Evolutionary conservation across 768 basidiomycete genomes (phyloP), one percentile per base, ranked within the genome.

Genomic region (Pholiota microspora): DNA sequence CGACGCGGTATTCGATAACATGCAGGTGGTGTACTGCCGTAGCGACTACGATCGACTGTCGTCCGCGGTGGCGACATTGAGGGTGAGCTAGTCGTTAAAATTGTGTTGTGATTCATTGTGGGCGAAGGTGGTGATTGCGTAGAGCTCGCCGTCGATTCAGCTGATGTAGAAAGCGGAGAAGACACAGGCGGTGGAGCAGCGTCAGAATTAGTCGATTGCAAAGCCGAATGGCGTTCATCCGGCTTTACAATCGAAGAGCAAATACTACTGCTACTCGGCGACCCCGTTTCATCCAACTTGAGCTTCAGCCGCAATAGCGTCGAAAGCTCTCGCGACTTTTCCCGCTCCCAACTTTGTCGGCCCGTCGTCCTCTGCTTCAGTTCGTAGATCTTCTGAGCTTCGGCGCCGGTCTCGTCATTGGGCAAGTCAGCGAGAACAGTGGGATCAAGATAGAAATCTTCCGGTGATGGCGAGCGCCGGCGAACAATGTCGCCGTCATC

Each of bases 301-400:
- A 86, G 64, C 64, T 86, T 86, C 57, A 86, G 64, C 61, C 81
- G 73, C 58, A 87, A 67, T 56, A 86, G 69, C 29, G 79, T 72
- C 7, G 77, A 75, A 9, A 86, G 68, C 70, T 87, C 85, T 57
- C 77, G 75, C 21, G 75, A 73, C 35, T 77, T 70, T 66, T 84
- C 85, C 60, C 78, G 78, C 60, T 81, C 79, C 47, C 72, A 69
- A 52, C 64, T 56, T 70, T 75, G 58, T 75, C 68, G 50, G 76
- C 77, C 76, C 75, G 60, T 79, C 76, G 55, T 50, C 25, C 70
- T 66, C 63, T 69, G 71, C 49, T 73, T 68, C 54, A 81, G 64
- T 52, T 75, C 75, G 49, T 65, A 73, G 7, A 83, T 47, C 53
- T 67, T 67, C 34, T 64, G 66, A 4, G 77, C 60, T 34, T 81